phyloP scores from a whole-genome alignment of 345 rosid species.

The Hibiscus tridactylites region DNA sequence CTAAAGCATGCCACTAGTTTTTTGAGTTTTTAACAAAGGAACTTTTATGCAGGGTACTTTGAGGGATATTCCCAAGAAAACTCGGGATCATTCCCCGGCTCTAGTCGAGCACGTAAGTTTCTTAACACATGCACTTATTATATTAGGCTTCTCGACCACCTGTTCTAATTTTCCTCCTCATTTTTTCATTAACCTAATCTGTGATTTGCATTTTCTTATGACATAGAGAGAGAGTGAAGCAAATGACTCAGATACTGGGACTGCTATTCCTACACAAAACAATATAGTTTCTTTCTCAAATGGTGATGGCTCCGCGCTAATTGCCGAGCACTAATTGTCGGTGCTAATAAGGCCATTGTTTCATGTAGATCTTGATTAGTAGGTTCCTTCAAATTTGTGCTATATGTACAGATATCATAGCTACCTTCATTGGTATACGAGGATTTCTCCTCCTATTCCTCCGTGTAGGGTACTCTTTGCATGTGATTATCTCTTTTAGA shows the following conservation, averaged over 20 bases:
- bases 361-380: slow-evolving; percentile 19
- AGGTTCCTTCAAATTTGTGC: slow-evolving; percentile 14
- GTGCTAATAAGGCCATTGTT: slow-evolving; percentile 4
- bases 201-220: neutral
- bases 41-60: slow-evolving; percentile 48
- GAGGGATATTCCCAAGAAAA: slow-evolving; percentile 58
- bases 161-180: neutral
- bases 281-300: slow-evolving; percentile 33
- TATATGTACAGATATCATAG: slow-evolving; percentile 44
- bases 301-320: slow-evolving; percentile 33
- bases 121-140: neutral
- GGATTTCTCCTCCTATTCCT: slow-evolving; percentile 8
- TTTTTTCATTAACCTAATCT: neutral
- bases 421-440: slow-evolving; percentile 25
- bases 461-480: neutral
- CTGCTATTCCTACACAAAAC: slow-evolving; percentile 28
- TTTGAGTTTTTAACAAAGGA: slow-evolving; percentile 1
- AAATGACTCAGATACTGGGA: slow-evolving; percentile 37
- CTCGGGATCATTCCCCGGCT: slow-evolving; percentile 38
- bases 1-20: neutral
- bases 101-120: slow-evolving; percentile 38
- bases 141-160: neutral
- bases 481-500: slow-evolving; percentile 2
- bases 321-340: slow-evolving; percentile 23
- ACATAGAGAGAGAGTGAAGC: slow-evolving; percentile 45